A percentile compares a stretch with the other conserved stretches of the same genome.
Evolutionary conservation across 139 green algal genomes (phyloP).

Genomic region (Pseudopediastrum boryanum): DNA sequence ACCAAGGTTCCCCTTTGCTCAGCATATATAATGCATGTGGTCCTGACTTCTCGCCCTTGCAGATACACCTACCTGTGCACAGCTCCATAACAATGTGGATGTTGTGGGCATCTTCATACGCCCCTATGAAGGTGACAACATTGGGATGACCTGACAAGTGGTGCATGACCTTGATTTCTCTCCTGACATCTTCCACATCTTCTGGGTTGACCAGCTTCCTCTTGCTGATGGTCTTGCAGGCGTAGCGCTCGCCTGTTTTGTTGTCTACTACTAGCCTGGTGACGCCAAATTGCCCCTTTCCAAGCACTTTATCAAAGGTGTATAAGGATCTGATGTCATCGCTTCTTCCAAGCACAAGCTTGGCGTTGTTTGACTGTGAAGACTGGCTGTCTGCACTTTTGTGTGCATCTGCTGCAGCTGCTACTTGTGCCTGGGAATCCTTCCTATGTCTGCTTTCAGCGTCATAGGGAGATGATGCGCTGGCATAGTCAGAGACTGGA

Average conservation of each 20-base stretch:
- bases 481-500: too few relatives aligned
- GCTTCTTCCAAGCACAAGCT: slow-evolving; percentile 20
- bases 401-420: too few relatives aligned
- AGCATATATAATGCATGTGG: too few relatives aligned
- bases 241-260: slow-evolving; percentile 63
- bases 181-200: slow-evolving; percentile 72
- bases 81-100: slow-evolving; percentile 90
- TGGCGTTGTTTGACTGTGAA: too few relatives aligned
- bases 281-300: slow-evolving; percentile 75
- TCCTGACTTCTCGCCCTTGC: too few relatives aligned
- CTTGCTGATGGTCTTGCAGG: slow-evolving; percentile 91
- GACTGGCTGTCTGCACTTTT: too few relatives aligned
- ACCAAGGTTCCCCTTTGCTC: too few relatives aligned
- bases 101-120: slow-evolving; percentile 80
- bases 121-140: slow-evolving; percentile 74
- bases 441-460: too few relatives aligned
- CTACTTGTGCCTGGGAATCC: too few relatives aligned
- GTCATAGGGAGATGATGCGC: too few relatives aligned
- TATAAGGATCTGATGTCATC: slow-evolving; percentile 51
- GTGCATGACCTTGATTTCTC: slow-evolving; percentile 72
- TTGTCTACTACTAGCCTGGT: slow-evolving; percentile 64
- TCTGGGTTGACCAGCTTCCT: slow-evolving; percentile 65
- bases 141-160: slow-evolving; percentile 77
- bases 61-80: slow-evolving; percentile 45
- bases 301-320: slow-evolving; percentile 63